Evolutionary conservation across 331 rosid species (phyloP), one percentile per base, ranked within the genome.

Genomic region (Rhamnella rubrinervis): DNA sequence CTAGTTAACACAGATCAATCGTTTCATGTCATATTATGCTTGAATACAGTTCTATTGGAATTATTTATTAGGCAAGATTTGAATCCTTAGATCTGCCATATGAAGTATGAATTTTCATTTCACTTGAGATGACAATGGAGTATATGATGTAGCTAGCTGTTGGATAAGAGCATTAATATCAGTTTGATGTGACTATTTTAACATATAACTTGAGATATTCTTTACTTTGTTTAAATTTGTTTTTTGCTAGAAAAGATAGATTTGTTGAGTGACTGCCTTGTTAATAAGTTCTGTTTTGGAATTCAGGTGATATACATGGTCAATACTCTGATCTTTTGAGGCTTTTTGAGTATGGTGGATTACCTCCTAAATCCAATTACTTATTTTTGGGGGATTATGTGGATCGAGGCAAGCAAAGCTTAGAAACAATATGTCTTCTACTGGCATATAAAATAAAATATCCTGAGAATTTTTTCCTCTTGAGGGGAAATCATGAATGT

Each of bases 271-370:
- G 13, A 20, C 15, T 56, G 16, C 41, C 72, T 71, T 47, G 10
- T 39, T 19, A 66, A 49, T 61, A 19, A 55, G 55, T 49, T 63
- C 52, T 65, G 21, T 26, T 74, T 61, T 59, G 39, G 73, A 35
- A 63, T 81, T 67, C 88, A 90, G 96, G 96, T 62, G 96, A 90
- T 58, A 73, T 90, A 73, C 96, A 90, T 39, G 96, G 96, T 31
- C 96, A 90, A 72, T 90, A 87, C 71, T 90, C 92, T 13, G 96
- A 90, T 79, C 96, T 90, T 55, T 74, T 90, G 44, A 78, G 96
- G 87, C 92, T 90, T 73, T 90, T 90, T 28, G 96, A 90, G 86
- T 85, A 87, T n/a, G 96, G 96, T 35, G 96, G 96, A 62, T 77
- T 90, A 20, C 96, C 96, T 71, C 96, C 96, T 21, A 73, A 78